Percentiles rank a stretch among this genome's conserved stretches.
Evolutionary conservation across 2,329 filamentous ascomycete species (phyloP).

Genomic region (Monosporascus ibericus): DNA sequence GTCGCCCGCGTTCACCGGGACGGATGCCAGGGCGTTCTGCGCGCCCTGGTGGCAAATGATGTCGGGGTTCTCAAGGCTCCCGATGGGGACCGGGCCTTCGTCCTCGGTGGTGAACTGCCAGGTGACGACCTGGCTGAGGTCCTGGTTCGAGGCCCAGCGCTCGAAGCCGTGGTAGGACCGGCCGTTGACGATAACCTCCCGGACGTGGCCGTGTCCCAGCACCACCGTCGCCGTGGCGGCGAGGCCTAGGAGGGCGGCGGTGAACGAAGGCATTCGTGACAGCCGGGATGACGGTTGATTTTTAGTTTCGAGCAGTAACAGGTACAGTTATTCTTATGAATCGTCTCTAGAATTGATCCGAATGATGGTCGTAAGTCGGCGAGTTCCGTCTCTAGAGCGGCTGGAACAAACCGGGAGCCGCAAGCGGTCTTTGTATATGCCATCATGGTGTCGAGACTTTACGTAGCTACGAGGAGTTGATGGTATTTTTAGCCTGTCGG

Average conservation of each 20-base stretch:
- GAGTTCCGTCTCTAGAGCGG: no score
- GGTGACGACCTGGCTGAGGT: constrained; percentile 18
- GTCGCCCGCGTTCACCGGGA: constrained; percentile 17
- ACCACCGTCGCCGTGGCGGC: constrained; percentile 4
- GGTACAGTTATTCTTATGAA: no score
- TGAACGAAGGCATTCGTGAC: constrained; percentile 8
- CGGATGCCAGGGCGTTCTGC: constrained; percentile 11
- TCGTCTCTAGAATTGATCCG: no score
- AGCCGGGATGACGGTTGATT: no score
- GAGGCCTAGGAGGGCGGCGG: constrained; percentile 5
- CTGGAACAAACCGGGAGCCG: no score
- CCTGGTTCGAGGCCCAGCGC: constrained; percentile 27
- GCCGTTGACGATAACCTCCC: constrained; percentile 11
- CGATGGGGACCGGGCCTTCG: constrained; percentile 12
- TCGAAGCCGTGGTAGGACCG: constrained; percentile 13
- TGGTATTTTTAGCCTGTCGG: no score
- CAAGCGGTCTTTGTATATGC: no score
- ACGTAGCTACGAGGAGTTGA: no score
- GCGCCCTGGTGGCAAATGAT: constrained; percentile 14
- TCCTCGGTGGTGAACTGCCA: constrained; percentile 17
- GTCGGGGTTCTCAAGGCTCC: constrained; percentile 7
- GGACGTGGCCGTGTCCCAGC: constrained; percentile 15
- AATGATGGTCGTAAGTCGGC: no score
- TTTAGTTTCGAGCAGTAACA: no score
- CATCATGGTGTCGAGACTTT: no score